Percentiles rank a stretch among this genome's conserved stretches.
phyloP scores from a whole-genome alignment of 371 early-diverging fungal species.

The Rhizopus microsporus region DNA sequence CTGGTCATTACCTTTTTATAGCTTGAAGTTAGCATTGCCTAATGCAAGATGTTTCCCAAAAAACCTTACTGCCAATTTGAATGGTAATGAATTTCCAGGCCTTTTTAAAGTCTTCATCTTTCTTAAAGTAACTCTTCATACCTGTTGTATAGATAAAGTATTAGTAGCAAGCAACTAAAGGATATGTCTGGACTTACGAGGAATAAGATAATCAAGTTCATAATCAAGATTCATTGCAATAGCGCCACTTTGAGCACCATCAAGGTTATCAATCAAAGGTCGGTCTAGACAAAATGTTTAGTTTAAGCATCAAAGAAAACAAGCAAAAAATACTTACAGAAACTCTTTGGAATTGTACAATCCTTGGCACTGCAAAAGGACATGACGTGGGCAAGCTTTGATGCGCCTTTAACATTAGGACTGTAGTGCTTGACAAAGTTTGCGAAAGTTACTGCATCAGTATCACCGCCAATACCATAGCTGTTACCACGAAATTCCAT shows the following conservation, averaged over 20 bases:
- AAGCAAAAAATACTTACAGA: background rate
- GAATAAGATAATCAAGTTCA: constrained; percentile 31
- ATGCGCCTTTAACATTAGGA: constrained; percentile 25
- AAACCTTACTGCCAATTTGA: constrained; percentile 24
- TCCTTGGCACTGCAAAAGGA: background rate
- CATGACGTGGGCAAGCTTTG: constrained; percentile 18
- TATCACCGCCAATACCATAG: constrained; percentile 35
- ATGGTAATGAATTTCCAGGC: constrained; percentile 30
- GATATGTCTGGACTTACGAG: constrained; percentile 6
- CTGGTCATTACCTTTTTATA: constrained; percentile 18
- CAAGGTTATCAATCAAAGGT: constrained; percentile 21
- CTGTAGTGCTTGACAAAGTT: constrained; percentile 32
- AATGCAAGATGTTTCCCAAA: background rate
- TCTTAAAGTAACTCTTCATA: constrained; percentile 1
- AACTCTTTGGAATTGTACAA: background rate
- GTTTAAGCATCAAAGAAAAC: background rate
- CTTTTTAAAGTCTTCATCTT: constrained; percentile 1
- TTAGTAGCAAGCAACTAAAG: background rate
- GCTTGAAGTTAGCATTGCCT: background rate
- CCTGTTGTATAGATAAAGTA: background rate
- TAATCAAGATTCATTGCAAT: constrained; percentile 29
- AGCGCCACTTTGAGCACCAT: constrained; percentile 36
- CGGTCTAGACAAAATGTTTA: constrained; percentile 7
- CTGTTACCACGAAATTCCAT: constrained; percentile 32
- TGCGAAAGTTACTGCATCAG: constrained; percentile 27